Conservation (phyloP, 306 rosid species). For the Lablab purpureus region DNA sequence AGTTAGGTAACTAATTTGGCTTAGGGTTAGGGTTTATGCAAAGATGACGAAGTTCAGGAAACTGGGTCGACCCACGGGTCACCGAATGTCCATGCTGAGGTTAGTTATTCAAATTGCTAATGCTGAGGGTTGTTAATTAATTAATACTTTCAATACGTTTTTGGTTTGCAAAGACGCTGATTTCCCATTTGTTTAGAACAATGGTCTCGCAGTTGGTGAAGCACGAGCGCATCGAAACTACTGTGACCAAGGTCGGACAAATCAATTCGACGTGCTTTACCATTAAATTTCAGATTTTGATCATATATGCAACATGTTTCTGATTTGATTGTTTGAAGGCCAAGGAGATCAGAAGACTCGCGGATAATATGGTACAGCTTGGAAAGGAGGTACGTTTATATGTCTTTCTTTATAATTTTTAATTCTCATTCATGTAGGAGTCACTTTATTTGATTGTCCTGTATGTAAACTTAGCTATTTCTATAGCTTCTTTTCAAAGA, state of each 20-base stretch:
- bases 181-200: constrained; percentile 56
- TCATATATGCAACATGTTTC: no score
- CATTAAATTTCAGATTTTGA: constrained; percentile 6
- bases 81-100: constrained; percentile 95
- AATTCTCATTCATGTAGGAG: background rate
- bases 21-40: no score
- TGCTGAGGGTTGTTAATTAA: no score
- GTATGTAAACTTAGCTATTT: background rate
- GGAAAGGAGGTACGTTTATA: constrained; percentile 87
- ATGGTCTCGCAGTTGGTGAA: constrained; percentile 97
- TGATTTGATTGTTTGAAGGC: no score
- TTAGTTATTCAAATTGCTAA: no score
- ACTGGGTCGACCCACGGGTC: constrained; percentile 73
- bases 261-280: background rate
- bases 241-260: constrained; percentile 94
- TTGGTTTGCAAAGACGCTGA: background rate
- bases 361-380: constrained; percentile 91
- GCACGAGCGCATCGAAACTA: constrained; percentile 98
- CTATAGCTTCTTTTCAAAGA: background rate
- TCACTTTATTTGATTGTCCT: background rate
- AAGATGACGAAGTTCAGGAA: constrained; percentile 92
- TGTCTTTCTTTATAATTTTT: background rate
- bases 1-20: no score
- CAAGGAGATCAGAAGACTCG: constrained; percentile 87
- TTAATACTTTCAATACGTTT: background rate